Evolutionary conservation across 305 asterid genomes (phyloP), one percentile per base, ranked within the genome.

Genomic region (Fraxinus sp.): DNA sequence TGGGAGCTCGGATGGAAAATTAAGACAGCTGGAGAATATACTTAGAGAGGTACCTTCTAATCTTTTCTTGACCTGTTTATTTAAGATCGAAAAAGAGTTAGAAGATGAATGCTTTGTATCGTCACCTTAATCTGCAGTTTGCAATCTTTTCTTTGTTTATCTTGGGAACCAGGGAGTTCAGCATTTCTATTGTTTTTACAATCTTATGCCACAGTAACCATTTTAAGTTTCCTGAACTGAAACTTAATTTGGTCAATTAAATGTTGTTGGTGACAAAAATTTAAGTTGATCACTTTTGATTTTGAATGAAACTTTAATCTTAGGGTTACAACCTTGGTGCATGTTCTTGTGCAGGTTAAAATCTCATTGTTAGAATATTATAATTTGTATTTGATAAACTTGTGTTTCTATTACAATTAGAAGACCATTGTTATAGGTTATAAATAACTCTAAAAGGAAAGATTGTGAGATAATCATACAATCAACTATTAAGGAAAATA

Each of bases 11-110:
- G 97, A 94, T 83, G 98, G 95, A 55, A 93, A 87, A 82, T 85
- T 94, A 90, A 92, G 98, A 81, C 90, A 84, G 73, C 80, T 96
- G 89, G 98, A 93, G 89, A 92, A 94, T 84, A 89, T 96, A 80
- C 91, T 96, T 41, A 86, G 90, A 71, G 95, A 96, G 98, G 99
- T 96, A 90, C 41, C 24, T 22, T 22, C 24, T 22, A 22, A 22
- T 80, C 71, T 59, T 52, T 9, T 74, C 80, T 66, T 77, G 81
- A 5, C n/a, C 39, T 81, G 73, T 81, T 22, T 52, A 3, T 83
- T 36, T 71, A 24, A 55, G 73, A 32, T 28, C 64, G 74, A 46
- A 32, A 49, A 36, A 28, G 20, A 74, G 41, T 66, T 64, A 55
- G 18, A 13, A 35, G 30, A 74, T 78, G 36, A 66, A 66, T 66